Evolutionary conservation across 306 rosid genomes (phyloP), one percentile per base, ranked within the genome.

Genomic region (Prunus salicina): DNA sequence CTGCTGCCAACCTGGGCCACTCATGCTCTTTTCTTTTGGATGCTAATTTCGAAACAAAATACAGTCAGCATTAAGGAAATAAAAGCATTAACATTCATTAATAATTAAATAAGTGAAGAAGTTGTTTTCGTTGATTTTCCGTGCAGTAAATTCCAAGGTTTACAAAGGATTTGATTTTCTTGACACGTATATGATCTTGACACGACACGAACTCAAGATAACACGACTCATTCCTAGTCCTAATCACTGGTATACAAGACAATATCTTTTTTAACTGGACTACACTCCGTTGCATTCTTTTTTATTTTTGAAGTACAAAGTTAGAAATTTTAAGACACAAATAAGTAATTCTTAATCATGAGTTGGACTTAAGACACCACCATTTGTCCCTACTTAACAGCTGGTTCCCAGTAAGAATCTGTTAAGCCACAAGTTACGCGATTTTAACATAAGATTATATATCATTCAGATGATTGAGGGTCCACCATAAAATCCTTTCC

Each of bases 361-460:
- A 55, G 18, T 79, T 79, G 80, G 87, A 84, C 83, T 82, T 79
- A 22, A 45, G 73, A 71, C 57, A 78, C 73, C 57, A 78, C 73
- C 62, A 66, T 15, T 46, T 74, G 90, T 82, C 89, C 89, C 89
- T 81, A 85, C 84, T 78, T 8, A 82, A 78, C 86, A 87, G 91
- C 88, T 87, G 91, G 85, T 85, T 82, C 72, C 86, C 79, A 78
- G 82, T 84, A 77, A 75, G 72, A 69, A 75, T 78, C 63, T 73
- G 71, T 78, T 71, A 72, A 75, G 66, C 88, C 80, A 82, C 79
- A 85, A 87, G 74, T 85, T 82, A 82, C 81, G 85, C 84, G 73
- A 82, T 77, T 79, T 74, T 74, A 77, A 76, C 84, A 14, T 78
- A 49, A 60, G 81, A 75, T 74, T 71, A 64, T 27, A 74, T 71